Base-by-base conservation (phyloP, 345 rosid genomes). In the Viola odorata region DNA sequence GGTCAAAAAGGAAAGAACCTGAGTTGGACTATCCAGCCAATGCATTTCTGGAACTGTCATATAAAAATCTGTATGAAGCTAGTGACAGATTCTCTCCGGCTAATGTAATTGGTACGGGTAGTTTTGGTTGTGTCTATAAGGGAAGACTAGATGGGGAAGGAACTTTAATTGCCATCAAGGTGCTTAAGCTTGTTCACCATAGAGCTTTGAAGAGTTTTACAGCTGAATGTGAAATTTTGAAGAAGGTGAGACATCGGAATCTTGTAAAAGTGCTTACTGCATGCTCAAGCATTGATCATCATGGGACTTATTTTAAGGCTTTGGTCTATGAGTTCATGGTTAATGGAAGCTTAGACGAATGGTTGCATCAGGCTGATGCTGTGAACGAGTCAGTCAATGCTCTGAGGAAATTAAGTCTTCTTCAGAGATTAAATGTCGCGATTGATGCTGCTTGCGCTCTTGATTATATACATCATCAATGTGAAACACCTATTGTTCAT, bases 281-380 rank as follows among this genome's bases (percentile, higher is more conserved):
- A 51, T 51, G 54, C 16, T 51, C 54, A 51, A 36, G 54, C 16
- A 17, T 51, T 17, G 54, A 51, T 51, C 16, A 51, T 17, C 54
- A 17, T 1, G 54, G 54, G 32, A 51, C 14, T 9, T 23, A 51
- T 16, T 51, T 51, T 36, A 51, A 51, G 54, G 54, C 54, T n/a
- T n/a, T n/a, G n/a, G n/a, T n/a, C n/a, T n/a, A n/a, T n/a, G n/a
- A n/a, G n/a, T n/a, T n/a, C n/a, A n/a, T n/a, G n/a, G n/a, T n/a
- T n/a, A 50, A 50, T 15, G 53, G 53, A 16, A 51, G 54, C 16
- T 16, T 51, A 17, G 54, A 51, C 9, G 16, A 16, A 3, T 51
- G 54, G 54, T 15, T 51, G 36, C 54, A 51, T 51, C 54, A n/a
- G n/a, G n/a, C n/a, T n/a, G n/a, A n/a, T n/a, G n/a, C n/a, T n/a